phyloP scores from a whole-genome alignment of 75 land plant species.

The Sequoia sempervirens region DNA sequence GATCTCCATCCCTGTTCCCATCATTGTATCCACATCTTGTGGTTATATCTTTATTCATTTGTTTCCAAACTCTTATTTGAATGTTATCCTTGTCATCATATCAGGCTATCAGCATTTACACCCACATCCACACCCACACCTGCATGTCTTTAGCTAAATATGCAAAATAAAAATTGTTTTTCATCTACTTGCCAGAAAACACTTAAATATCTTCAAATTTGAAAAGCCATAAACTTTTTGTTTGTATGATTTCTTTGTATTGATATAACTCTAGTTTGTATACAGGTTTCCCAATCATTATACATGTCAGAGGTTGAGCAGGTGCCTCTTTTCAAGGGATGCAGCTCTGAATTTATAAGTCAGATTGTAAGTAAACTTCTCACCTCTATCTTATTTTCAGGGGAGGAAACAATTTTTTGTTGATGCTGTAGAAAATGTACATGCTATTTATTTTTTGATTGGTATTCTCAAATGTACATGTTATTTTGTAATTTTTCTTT shows the following conservation, averaged over 20 bases:
- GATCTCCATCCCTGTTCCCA: not conserved
- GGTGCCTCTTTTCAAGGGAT: slow-evolving; percentile 64
- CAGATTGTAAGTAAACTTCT: slow-evolving; percentile 61
- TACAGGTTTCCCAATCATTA: slow-evolving; percentile 65
- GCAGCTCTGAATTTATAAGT: slow-evolving; percentile 69
- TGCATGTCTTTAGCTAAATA: not conserved
- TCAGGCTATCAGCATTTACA: too few relatives aligned
- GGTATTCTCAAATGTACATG: not conserved
- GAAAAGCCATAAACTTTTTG: not conserved
- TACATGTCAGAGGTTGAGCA: slow-evolving; percentile 43
- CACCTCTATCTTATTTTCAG: not conserved
- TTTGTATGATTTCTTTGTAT: not conserved
- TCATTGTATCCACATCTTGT: too few relatives aligned
- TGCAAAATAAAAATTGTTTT: not conserved
- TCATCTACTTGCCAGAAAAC: not conserved
- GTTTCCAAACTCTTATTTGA: too few relatives aligned
- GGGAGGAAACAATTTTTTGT: not conserved
- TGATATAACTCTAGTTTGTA: slow-evolving; percentile 6
- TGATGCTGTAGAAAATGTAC: not conserved
- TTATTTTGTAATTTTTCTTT: not conserved
- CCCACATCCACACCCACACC: too few relatives aligned
- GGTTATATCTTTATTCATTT: too few relatives aligned
- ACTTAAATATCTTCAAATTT: not conserved
- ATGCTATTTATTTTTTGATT: not conserved
- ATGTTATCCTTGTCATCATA: too few relatives aligned